Base-by-base conservation (phyloP, 106 monocot genomes). In the Dioscorea dumetorum region DNA sequence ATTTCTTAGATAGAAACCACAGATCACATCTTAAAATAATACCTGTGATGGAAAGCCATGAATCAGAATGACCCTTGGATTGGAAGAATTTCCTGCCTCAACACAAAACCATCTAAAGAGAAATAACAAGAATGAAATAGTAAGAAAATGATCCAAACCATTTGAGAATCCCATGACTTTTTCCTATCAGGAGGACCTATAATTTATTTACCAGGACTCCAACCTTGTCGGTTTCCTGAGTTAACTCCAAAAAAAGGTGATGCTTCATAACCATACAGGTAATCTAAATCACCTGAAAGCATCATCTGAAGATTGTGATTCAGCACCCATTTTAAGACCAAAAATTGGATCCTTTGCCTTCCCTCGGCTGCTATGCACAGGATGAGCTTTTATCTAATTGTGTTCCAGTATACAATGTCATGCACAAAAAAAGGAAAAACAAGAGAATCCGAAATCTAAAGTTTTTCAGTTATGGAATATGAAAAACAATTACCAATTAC, bases 31-130 rank as follows among this genome's bases (percentile, higher is more conserved):
- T 41, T 41, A 34, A 24, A 48, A 66, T 22, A 56, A 35, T 34
- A 91, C 95, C 82, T 97, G 95, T 48, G 95, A 97, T 70, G 95
- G 95, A 74, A 97, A 78, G 19, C 95, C 95, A 73, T 97, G 95
- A 68, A 86, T 64, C 70, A 97, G 72, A 61, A 91, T 59, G 60
- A 91, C 74, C 8, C 71, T 48, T 49, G 81, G 84, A 63, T 84
- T 79, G 20, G 84, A 73, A 34, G 79, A 66, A 63, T 67, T 82
- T 70, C 95, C 95, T 68, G 80, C 70, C 73, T 97, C 95, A 51
- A 97, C 82, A 58, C 82, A 91, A 65, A 97, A 97, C 95, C 95
- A 97, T 74, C 95, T 97, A 76, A 56, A 69, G 22, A 62, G 22
- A 62, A 23, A 49, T 6, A 58, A 60, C 57, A 57, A 11, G 24